These are phyloP conservation scores for Saccharomycopsis oosterbeekiorum DNA, from an alignment of 805 yeast species.

Conservation along the genomic window DNA sequence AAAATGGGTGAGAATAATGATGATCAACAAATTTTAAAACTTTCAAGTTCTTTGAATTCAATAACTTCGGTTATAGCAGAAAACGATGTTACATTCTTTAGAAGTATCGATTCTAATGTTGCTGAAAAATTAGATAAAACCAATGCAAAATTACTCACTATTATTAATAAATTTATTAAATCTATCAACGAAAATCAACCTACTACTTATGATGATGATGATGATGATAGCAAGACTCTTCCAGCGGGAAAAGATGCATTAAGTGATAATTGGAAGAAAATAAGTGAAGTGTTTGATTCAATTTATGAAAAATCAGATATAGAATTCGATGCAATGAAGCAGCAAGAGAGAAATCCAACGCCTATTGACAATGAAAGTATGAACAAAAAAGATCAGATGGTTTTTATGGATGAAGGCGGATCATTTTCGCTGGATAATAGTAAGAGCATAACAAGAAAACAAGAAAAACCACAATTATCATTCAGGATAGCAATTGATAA, in stretches of 20 bases:
- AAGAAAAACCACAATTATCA: constrained; percentile 58
- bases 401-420: constrained; percentile 41
- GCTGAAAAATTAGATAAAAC: constrained; percentile 27
- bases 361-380: neutral
- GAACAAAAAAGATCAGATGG: constrained; percentile 21
- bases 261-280: constrained; percentile 46
- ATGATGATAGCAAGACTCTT: constrained; percentile 21
- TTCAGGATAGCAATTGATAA: constrained; percentile 59
- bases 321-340: constrained; percentile 39
- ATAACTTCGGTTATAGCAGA: constrained; percentile 38
- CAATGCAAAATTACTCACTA: constrained; percentile 30
- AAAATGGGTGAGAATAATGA: neutral
- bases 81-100: constrained; percentile 71
- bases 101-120: constrained; percentile 24
- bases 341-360: constrained; percentile 12
- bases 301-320: constrained; percentile 71
- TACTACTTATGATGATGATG: constrained; percentile 19
- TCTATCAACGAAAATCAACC: constrained; percentile 20
- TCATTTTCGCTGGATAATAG: constrained; percentile 18
- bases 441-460: constrained; percentile 22
- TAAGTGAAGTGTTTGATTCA: constrained; percentile 50
- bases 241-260: constrained; percentile 34
- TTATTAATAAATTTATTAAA: constrained; percentile 38
- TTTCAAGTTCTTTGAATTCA: neutral
- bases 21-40: neutral